These are phyloP conservation scores for Zasmidium angulare DNA, from an alignment of 2,329 filamentous ascomycete species.

Conservation along the genomic window DNA sequence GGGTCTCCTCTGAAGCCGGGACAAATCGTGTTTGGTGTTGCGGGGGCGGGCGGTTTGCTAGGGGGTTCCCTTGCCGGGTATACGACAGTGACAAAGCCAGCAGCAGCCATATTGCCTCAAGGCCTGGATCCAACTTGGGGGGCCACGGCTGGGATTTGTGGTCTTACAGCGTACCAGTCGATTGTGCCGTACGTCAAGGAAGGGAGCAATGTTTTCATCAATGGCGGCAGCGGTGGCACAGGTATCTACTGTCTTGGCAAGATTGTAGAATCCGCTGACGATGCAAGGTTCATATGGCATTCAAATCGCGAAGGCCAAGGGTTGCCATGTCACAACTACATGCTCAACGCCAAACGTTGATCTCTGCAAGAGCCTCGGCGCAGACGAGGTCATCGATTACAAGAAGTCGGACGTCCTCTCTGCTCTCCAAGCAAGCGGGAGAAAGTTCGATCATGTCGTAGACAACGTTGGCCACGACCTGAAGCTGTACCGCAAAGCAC, in stretches of 20 bases:
- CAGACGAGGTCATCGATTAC: constrained; percentile 65
- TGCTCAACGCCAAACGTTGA: constrained; percentile 61
- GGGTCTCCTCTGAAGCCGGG: constrained; percentile 35
- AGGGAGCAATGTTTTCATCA: constrained; percentile 60
- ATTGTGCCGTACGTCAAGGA: constrained; percentile 38
- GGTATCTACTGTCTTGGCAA: too few relatives aligned
- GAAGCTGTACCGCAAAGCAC: constrained; percentile 53
- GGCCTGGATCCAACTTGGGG: constrained; percentile 41
- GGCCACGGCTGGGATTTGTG: constrained; percentile 36
- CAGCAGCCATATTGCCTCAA: constrained; percentile 43
- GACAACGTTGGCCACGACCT: constrained; percentile 58
- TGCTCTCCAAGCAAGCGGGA: constrained; percentile 48
- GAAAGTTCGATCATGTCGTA: constrained; percentile 51
- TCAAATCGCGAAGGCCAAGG: constrained; percentile 63
- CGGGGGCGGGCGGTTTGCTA: constrained; percentile 35
- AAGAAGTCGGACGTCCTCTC: constrained; percentile 50
- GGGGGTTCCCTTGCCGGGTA: constrained; percentile 41
- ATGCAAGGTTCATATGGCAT: too few relatives aligned
- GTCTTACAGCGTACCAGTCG: constrained; percentile 40
- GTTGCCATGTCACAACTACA: constrained; percentile 59
- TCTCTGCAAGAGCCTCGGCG: constrained; percentile 59
- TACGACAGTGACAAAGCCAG: constrained; percentile 37
- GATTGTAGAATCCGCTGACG: too few relatives aligned
- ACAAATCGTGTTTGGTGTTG: constrained; percentile 42
- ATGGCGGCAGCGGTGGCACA: constrained; percentile 63